These are phyloP conservation scores for Ganoderma meredithae DNA, from an alignment of 1,284 basidiomycete species.

Conservation along the genomic window DNA sequence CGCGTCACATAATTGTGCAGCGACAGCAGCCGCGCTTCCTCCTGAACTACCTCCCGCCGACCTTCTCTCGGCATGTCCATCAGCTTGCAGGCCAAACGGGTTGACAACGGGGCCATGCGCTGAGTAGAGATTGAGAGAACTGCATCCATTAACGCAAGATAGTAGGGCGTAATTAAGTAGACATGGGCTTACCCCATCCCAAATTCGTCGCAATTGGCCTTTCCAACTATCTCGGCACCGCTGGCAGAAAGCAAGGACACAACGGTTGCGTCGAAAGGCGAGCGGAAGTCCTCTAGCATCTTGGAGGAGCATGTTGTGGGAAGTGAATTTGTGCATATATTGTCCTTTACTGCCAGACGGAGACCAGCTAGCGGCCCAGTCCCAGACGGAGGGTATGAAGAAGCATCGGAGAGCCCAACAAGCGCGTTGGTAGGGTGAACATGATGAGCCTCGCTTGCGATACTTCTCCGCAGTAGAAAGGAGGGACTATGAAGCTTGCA, in stretches of 20 bases:
- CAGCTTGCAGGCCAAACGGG: slow-evolving; percentile 53
- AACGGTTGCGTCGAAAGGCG: slow-evolving; percentile 91
- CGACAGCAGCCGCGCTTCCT: slow-evolving; percentile 85
- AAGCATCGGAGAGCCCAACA: slow-evolving; percentile 39
- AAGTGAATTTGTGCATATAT: slow-evolving; percentile 75
- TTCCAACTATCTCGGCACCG: slow-evolving; percentile 83
- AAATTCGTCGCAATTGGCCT: slow-evolving; percentile 98
- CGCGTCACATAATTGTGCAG: slow-evolving; percentile 81
- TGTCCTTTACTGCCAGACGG: slow-evolving; percentile 84
- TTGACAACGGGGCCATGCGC: slow-evolving; percentile 82
- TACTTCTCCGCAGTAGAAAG: neutral
- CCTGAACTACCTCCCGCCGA: slow-evolving; percentile 88
- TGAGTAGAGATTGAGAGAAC: slow-evolving; percentile 78
- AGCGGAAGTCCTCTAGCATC: slow-evolving; percentile 76
- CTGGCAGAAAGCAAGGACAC: slow-evolving; percentile 68
- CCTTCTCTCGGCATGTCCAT: slow-evolving; percentile 50
- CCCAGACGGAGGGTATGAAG: slow-evolving; percentile 12
- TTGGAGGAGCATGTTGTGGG: slow-evolving; percentile 84
- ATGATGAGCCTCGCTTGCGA: neutral
- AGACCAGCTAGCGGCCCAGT: slow-evolving; percentile 48
- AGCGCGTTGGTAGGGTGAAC: slow-evolving; percentile 56
- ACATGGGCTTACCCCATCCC: slow-evolving; percentile 84
- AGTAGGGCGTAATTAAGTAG: slow-evolving; percentile 30
- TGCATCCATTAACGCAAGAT: slow-evolving; percentile 41
- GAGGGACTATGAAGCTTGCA: slow-evolving; percentile 41